Conservation (phyloP, 345 rosid species). For the Cardamine chenopodiifolia region DNA sequence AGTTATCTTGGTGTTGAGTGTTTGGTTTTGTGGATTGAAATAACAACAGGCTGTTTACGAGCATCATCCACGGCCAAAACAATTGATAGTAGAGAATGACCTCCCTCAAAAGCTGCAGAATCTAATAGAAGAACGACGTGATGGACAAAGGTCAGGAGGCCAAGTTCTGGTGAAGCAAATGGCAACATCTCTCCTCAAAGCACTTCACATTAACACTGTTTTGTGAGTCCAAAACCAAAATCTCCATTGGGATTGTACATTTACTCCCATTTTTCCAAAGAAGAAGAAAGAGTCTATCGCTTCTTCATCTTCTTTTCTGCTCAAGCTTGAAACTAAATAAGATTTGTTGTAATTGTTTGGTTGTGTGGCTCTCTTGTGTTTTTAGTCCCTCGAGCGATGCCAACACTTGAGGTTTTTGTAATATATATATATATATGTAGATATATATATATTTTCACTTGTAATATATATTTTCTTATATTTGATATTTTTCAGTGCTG, state of each 20-base stretch:
- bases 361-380: conserved; percentile 27
- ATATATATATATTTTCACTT: no score
- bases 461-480: background rate
- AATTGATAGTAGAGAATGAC: conserved; percentile 93
- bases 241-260: conserved; percentile 7
- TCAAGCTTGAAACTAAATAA: background rate
- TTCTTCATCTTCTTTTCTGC: background rate
- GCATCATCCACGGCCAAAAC: conserved; percentile 98
- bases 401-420: conserved; percentile 1
- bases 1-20: background rate
- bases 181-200: conserved; percentile 97
- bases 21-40: background rate
- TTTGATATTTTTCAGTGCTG: background rate
- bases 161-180: conserved; percentile 96
- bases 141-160: conserved; percentile 93
- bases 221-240: conserved; percentile 47
- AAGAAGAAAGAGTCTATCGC: conserved; percentile 18
- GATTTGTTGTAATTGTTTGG: conserved; percentile 35
- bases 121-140: conserved; percentile 94
- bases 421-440: no score
- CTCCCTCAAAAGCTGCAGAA: conserved; percentile 82
- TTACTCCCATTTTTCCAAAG: conserved; percentile 20
- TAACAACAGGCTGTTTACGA: conserved; percentile 83
- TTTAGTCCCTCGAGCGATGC: conserved; percentile 21
- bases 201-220: conserved; percentile 90